These are phyloP conservation scores for Hanseniaspora mollemarum DNA, from an alignment of 805 yeast species.

Conservation along the genomic window DNA sequence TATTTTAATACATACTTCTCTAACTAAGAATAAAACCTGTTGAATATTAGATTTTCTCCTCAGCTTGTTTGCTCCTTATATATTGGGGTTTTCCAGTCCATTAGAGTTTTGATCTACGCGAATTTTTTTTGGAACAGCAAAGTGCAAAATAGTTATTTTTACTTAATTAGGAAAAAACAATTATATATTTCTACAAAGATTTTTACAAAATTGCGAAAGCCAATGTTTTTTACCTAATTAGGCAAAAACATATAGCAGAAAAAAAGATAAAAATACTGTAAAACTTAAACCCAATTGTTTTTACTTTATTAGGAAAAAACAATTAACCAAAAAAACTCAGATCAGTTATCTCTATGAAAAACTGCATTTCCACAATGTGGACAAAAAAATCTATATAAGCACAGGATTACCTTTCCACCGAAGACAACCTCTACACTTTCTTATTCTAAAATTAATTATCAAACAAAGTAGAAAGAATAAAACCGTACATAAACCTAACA, in stretches of 20 bases:
- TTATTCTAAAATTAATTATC: no score
- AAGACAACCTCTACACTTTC: no score
- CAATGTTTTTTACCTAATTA: slow-evolving; percentile 1
- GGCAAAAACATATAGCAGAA: neutral
- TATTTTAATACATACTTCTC: neutral
- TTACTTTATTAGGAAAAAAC: slow-evolving; percentile 11
- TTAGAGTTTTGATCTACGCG: no score
- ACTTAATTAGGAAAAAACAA: slow-evolving; percentile 10
- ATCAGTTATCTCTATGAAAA: neutral
- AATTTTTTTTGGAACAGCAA: no score
- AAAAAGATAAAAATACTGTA: neutral
- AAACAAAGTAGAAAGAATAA: no score
- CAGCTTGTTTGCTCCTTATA: no score
- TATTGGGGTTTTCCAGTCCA: no score
- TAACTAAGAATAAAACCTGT: neutral
- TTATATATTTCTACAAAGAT: neutral
- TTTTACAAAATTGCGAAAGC: neutral
- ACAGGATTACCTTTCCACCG: no score
- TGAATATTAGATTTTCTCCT: neutral
- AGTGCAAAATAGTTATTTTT: neutral
- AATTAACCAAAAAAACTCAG: neutral
- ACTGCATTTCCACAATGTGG: no score
- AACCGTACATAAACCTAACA: slow-evolving; percentile 12
- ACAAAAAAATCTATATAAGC: neutral
- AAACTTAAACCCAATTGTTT: neutral